Base-by-base conservation (phyloP, 1,284 basidiomycete genomes). In the Microbotryomycetes sp. region DNA sequence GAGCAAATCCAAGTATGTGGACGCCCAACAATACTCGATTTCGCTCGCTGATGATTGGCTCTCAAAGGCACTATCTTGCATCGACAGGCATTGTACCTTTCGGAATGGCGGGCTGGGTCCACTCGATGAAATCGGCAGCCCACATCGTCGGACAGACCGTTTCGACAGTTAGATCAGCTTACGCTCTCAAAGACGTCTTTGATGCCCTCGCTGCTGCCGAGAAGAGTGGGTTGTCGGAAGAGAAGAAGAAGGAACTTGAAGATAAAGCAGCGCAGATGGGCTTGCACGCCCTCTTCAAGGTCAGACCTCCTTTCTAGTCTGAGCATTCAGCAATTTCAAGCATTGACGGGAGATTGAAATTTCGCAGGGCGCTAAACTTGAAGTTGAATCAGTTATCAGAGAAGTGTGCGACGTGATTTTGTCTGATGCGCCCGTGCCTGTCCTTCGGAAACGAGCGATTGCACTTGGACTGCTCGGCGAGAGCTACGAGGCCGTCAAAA, bases 191-290 rank as follows among this genome's bases (percentile, higher is more conserved):
- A 76, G 80, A 81, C 31, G 91, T 97, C 1, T 99, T 98, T 68
- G 92, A 98, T 71, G 91, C 92, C 74, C 86, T 99, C 29, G 89
- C 94, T 75, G 86, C 85, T 0, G 91, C 91, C 0, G 92, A 94
- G 75, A 86, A 89, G 73, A 84, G 87, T 1, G 96, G 94, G 1
- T 79, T 97, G 56, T 81, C 81, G 3, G 84, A 89, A 0, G 94
- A 96, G 62, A 88, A 93, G 74, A 87, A 88, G 78, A 84, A 84
- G 72, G 85, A 89, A 69, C 79, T 99, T 2, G 96, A 99, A 74
- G 94, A 98, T 72, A 88, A 91, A 73, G 94, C 94, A 1, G 92
- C 96, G 0, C 91, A 96, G 78, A 97, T 97, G 76, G 75, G 88
- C n/a, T 74, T 94, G 7, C 86, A 91, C 69, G 91, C 91, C 0